Conservation (phyloP, 768 basidiomycete species). For the Rhizopogon roseolus region DNA sequence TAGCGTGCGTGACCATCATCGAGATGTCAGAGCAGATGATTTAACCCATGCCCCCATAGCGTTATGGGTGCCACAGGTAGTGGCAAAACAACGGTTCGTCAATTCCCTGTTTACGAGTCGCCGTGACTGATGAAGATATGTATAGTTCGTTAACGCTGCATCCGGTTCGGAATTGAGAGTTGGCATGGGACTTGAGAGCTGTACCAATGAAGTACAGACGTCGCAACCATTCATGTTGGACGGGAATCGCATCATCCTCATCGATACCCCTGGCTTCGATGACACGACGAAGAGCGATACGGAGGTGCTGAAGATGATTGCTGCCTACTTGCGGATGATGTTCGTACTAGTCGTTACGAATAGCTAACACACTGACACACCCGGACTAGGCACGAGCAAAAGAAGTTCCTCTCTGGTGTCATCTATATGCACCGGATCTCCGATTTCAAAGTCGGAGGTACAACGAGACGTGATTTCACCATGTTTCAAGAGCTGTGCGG, state of each 20-base stretch:
- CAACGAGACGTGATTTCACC: constrained; percentile 42
- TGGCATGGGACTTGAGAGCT: constrained; percentile 31
- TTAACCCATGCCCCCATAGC: constrained; percentile 1
- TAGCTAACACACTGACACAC: constrained; percentile 6
- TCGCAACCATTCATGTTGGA: constrained; percentile 20
- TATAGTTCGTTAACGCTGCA: constrained; percentile 33
- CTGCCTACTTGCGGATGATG: constrained; percentile 31
- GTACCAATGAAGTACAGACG: constrained; percentile 28
- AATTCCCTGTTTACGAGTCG: not conserved
- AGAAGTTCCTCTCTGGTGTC: constrained; percentile 39
- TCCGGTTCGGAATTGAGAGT: constrained; percentile 27
- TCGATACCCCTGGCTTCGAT: constrained; percentile 65
- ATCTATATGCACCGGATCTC: constrained; percentile 51
- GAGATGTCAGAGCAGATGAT: not conserved
- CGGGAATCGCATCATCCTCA: constrained; percentile 38
- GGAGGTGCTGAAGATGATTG: constrained; percentile 47
- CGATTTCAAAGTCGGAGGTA: constrained; percentile 45
- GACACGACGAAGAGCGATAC: constrained; percentile 46
- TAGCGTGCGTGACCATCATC: constrained; percentile 6
- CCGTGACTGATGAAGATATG: not conserved
- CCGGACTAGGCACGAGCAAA: constrained; percentile 25
- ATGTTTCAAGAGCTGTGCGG: constrained; percentile 54
- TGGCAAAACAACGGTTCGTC: constrained; percentile 13
- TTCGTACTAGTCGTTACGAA: constrained; percentile 7
- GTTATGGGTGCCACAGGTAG: constrained; percentile 15